Percentiles rank a stretch among this genome's conserved stretches.
Conservation (phyloP, 106 monocot species). For the Phalaenopsis equestris region DNA sequence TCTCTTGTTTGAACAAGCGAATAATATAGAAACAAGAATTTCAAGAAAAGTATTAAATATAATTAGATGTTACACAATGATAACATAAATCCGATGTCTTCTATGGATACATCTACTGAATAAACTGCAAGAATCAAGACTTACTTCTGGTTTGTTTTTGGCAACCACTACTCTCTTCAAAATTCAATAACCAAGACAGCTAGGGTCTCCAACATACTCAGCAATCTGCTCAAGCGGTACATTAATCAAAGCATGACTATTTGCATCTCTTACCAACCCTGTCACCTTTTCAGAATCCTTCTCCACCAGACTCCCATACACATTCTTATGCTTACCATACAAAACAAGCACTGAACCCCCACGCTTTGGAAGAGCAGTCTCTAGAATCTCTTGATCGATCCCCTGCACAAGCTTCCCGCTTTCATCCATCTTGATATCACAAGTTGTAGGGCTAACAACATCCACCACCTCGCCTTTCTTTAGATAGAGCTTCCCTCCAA, state of each 20-base stretch:
- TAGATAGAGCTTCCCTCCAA: conserved; percentile 63
- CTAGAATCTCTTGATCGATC: conserved; percentile 74
- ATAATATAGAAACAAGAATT: neutral
- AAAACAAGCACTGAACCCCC: conserved; percentile 81
- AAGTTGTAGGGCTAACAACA: conserved; percentile 70
- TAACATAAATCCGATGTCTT: neutral
- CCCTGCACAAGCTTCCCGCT: conserved; percentile 62
- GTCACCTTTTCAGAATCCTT: conserved; percentile 62
- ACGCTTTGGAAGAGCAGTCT: conserved; percentile 72
- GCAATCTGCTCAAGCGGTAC: conserved; percentile 82
- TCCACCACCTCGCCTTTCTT: conserved; percentile 88
- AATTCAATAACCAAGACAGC: conserved; percentile 60
- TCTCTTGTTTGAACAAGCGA: neutral
- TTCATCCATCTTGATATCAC: conserved; percentile 83
- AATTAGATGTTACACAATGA: neutral
- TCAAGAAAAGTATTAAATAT: neutral
- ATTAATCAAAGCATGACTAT: conserved; percentile 63
- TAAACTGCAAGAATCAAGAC: neutral
- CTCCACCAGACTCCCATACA: conserved; percentile 70
- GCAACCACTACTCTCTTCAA: neutral
- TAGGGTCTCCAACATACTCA: conserved; percentile 79
- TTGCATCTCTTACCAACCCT: conserved; percentile 65
- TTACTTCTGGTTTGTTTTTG: neutral
- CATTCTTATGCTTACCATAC: conserved; percentile 74
- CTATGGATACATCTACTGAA: neutral